Evolutionary conservation across 441 rosid genomes (phyloP), one percentile per base, ranked within the genome.

Genomic region (Gossypium davidsonii): DNA sequence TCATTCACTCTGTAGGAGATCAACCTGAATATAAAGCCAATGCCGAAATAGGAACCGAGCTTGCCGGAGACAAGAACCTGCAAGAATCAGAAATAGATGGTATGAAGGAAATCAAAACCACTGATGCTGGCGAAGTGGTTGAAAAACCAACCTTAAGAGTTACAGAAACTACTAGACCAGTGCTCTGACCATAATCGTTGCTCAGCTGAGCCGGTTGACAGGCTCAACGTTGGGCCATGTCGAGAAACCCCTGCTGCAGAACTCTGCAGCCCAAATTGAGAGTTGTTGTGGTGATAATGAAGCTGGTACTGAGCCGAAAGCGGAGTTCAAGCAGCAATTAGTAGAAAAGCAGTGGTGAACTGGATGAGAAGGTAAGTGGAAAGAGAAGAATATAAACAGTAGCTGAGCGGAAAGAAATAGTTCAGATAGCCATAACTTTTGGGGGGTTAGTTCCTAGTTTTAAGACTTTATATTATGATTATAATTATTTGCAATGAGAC

Each of bases 401-500:
- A 74, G 82, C 57, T 34, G 76, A 76, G 52, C 81, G 72, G 9
- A 52, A 67, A 80, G 83, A 65, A 51, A 74, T 70, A 72, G 67
- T 70, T 83, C 85, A 74, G 76, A 82, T 81, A 46, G 51, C 74
- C 72, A 3, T 44, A 6, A 26, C 5, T 26, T 26, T 59, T 46
- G 44, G 55, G 25, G 70, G 23, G 25, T 71, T 68, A 67, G 57
- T 62, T 42, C 75, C 59, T 65, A 75, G 63, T 72, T 83, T 76
- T 70, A 74, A 76, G 55, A 44, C 71, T 39, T 69, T 55, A 37
- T 37, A 37, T 37, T 37, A 37, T 10, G 73, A 9, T 39, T 39
- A 39, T 39, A 39, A 39, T 61, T 78, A 70, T 73, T 63, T 70
- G 62, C 73, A 85, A 76, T 73, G 81, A 81, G 44, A 75, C 77